These are phyloP conservation scores for Colletotrichum musae DNA, from an alignment of 2,329 filamentous ascomycete species.

Conservation along the genomic window DNA sequence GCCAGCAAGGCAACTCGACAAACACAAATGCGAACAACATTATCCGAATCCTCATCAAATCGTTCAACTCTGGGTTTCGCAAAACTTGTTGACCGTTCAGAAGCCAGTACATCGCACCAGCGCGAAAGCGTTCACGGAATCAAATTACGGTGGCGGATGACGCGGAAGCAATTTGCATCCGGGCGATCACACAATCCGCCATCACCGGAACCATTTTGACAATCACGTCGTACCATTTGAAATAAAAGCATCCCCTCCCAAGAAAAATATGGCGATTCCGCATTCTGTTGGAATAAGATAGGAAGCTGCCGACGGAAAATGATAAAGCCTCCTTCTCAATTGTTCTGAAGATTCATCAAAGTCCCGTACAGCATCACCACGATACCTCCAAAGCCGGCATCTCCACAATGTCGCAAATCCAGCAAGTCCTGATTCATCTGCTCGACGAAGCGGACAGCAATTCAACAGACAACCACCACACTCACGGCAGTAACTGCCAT, in stretches of 20 bases:
- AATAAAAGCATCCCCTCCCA: too few relatives aligned
- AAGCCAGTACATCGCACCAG: too few relatives aligned
- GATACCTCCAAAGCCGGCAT: not conserved
- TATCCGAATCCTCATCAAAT: too few relatives aligned
- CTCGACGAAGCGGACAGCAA: constrained; percentile 9
- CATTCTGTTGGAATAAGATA: not conserved
- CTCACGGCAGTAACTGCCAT: constrained; percentile 2
- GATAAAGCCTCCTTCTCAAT: not conserved
- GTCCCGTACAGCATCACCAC: not conserved
- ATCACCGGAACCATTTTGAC: constrained; percentile 22
- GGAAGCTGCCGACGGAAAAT: not conserved
- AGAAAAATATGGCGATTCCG: too few relatives aligned
- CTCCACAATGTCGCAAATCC: not conserved
- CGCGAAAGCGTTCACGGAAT: not conserved
- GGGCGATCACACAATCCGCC: constrained; percentile 2
- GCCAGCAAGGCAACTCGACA: too few relatives aligned
- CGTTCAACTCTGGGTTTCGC: accelerated
- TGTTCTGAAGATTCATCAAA: not conserved
- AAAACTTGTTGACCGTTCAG: too few relatives aligned
- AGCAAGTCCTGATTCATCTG: constrained; percentile 2
- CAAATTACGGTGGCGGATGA: not conserved
- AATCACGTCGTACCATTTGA: not conserved
- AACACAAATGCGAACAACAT: too few relatives aligned
- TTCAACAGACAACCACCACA: not conserved
- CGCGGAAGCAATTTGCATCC: constrained; percentile 30